Conservation (phyloP, 805 yeast species). For the Ogataea populi-albae region DNA sequence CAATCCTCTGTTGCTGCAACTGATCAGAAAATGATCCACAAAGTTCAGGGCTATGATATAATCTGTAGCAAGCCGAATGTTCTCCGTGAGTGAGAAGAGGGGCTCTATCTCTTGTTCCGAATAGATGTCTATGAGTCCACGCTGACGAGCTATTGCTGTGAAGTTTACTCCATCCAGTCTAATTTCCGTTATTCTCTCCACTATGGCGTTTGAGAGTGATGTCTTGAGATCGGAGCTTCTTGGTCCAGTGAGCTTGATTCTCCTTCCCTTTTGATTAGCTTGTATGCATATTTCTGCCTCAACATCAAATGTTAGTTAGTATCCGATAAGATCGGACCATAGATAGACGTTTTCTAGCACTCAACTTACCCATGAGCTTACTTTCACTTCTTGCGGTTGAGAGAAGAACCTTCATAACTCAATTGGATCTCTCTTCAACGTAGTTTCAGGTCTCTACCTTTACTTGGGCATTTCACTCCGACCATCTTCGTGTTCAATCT, state of each 20-base stretch:
- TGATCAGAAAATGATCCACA: slow-evolving; percentile 15
- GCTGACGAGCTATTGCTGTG: slow-evolving; percentile 18
- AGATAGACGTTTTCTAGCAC: too few relatives aligned
- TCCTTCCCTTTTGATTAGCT: slow-evolving; percentile 4
- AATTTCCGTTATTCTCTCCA: slow-evolving; percentile 16
- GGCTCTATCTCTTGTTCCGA: slow-evolving; percentile 7
- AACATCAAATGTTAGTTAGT: slow-evolving; percentile 4
- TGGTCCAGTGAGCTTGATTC: slow-evolving; percentile 7
- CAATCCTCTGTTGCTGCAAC: slow-evolving; percentile 27
- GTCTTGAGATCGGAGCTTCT: slow-evolving; percentile 5
- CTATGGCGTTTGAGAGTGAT: slow-evolving; percentile 10
- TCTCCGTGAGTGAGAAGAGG: slow-evolving; percentile 13
- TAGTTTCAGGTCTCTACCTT: too few relatives aligned
- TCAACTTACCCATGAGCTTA: slow-evolving; percentile 22
- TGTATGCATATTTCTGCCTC: slow-evolving; percentile 12
- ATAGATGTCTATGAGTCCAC: slow-evolving; percentile 22
- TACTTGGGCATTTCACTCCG: too few relatives aligned
- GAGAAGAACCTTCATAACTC: slow-evolving; percentile 22
- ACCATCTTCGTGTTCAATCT: too few relatives aligned
- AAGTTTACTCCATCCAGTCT: slow-evolving; percentile 6
- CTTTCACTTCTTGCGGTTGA: slow-evolving; percentile 21
- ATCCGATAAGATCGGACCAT: slow-evolving; percentile 14
- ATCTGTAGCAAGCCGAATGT: slow-evolving; percentile 18
- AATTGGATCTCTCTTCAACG: too few relatives aligned
- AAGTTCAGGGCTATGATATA: slow-evolving; percentile 21